These are phyloP conservation scores for Cadophora luteo-olivacea DNA, from an alignment of 2,329 filamentous ascomycete species.

Conservation along the genomic window DNA sequence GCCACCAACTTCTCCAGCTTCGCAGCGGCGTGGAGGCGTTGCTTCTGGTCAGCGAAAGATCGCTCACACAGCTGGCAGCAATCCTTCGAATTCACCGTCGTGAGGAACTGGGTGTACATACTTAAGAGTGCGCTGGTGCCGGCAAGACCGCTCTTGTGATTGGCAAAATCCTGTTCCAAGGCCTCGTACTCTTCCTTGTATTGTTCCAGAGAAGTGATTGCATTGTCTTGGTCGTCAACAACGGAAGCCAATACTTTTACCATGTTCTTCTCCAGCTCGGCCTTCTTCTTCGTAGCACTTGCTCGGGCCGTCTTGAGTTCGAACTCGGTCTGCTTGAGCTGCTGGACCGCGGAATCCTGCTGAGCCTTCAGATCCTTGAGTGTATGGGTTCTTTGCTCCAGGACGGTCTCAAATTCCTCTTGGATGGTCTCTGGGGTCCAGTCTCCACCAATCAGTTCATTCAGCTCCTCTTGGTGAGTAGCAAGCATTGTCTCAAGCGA, in stretches of 20 bases:
- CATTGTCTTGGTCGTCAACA: constrained; percentile 48
- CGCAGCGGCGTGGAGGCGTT: constrained; percentile 68
- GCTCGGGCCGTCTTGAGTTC: constrained; percentile 70
- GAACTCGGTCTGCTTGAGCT: constrained; percentile 79
- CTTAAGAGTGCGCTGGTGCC: constrained; percentile 72
- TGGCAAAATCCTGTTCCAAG: constrained; percentile 58
- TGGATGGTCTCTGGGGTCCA: constrained; percentile 79
- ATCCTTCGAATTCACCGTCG: constrained; percentile 70
- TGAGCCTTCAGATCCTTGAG: constrained; percentile 71
- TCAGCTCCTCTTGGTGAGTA: constrained; percentile 76
- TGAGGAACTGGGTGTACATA: constrained; percentile 74
- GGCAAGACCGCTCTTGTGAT: constrained; percentile 67
- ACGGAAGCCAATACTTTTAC: constrained; percentile 60
- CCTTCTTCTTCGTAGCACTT: constrained; percentile 67
- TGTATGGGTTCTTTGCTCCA: constrained; percentile 62
- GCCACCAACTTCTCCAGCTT: constrained; percentile 70
- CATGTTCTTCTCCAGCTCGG: constrained; percentile 68
- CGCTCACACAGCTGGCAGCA: constrained; percentile 80
- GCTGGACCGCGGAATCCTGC: constrained; percentile 73
- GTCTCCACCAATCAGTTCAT: constrained; percentile 63
- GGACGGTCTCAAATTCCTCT: constrained; percentile 67
- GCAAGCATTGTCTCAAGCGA: constrained; percentile 79
- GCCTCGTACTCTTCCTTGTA: constrained; percentile 58
- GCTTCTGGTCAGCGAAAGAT: constrained; percentile 65
- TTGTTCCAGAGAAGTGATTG: constrained; percentile 56